A percentile compares a stretch with the other conserved stretches of the same genome.
These are phyloP conservation scores for Aspergillus oerlinghausenensis DNA, from an alignment of 2,329 filamentous ascomycete genomes.

Conservation along the genomic window DNA sequence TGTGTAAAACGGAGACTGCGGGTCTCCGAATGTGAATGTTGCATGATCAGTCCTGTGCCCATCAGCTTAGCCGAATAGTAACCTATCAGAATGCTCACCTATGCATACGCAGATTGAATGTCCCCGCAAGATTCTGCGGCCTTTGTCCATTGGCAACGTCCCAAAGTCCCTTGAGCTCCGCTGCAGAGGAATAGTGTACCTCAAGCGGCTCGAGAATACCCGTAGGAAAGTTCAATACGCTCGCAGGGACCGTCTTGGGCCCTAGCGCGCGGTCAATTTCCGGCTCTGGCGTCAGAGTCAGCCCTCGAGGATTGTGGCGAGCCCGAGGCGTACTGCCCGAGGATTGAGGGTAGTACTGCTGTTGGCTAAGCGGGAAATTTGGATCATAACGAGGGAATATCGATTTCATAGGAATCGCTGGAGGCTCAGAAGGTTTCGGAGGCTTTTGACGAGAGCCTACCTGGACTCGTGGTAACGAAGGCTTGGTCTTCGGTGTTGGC, in stretches of 20 bases:
- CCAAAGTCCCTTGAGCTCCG: constrained; percentile 41
- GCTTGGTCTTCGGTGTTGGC: neutral
- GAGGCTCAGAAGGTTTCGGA: constrained; percentile 22
- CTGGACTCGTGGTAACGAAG: constrained; percentile 8
- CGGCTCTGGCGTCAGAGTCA: constrained; percentile 28
- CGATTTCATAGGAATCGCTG: constrained; percentile 38
- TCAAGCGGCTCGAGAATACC: constrained; percentile 32
- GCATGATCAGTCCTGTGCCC: constrained; percentile 33
- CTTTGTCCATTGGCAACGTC: constrained; percentile 44
- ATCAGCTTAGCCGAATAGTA: constrained; percentile 10
- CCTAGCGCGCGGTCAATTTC: constrained; percentile 34
- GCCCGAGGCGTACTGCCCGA: constrained; percentile 11
- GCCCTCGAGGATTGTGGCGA: constrained; percentile 22
- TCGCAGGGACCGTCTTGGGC: constrained; percentile 41
- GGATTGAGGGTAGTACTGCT: constrained; percentile 32
- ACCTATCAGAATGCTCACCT: constrained; percentile 28
- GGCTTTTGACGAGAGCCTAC: constrained; percentile 14
- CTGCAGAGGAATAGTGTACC: constrained; percentile 34
- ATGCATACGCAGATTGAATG: constrained; percentile 39
- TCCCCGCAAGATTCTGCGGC: constrained; percentile 25
- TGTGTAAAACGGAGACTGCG: constrained; percentile 42
- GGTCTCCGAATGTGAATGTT: constrained; percentile 41
- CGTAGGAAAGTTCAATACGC: constrained; percentile 38
- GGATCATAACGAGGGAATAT: constrained; percentile 45
- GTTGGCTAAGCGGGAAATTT: constrained; percentile 31